A percentile compares a stretch with the other conserved stretches of the same genome.
phyloP scores from a whole-genome alignment of 2,329 filamentous ascomycete genomes.

The Teratosphaeriaceae sp. region DNA sequence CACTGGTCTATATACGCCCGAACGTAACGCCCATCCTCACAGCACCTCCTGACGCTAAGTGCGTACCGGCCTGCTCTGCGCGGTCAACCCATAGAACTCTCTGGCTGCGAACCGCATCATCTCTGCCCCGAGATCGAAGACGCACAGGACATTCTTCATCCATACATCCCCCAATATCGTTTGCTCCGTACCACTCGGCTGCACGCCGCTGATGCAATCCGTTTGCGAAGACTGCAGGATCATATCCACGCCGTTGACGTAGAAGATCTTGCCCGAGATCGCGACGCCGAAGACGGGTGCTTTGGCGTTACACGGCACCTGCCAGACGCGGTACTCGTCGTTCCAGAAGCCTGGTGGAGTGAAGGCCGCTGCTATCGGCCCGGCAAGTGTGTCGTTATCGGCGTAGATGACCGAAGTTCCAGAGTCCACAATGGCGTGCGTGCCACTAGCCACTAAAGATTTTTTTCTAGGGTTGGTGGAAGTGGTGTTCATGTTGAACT shows the following conservation, averaged over 20 bases:
- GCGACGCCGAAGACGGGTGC: slow-evolving; percentile 37
- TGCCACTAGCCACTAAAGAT: slow-evolving; percentile 7
- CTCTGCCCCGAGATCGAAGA: slow-evolving; percentile 44
- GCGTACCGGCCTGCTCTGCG: not conserved
- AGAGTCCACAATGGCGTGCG: slow-evolving; percentile 39
- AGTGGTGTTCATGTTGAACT: slow-evolving; percentile 20
- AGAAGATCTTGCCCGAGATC: slow-evolving; percentile 32
- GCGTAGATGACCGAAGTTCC: slow-evolving; percentile 39
- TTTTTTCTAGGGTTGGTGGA: slow-evolving; percentile 14
- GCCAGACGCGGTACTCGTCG: slow-evolving; percentile 24
- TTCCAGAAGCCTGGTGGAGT: slow-evolving; percentile 34
- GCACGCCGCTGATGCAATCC: slow-evolving; percentile 29
- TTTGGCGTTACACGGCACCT: slow-evolving; percentile 37
- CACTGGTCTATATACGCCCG: too few relatives aligned
- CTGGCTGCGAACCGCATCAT: slow-evolving; percentile 42
- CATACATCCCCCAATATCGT: slow-evolving; percentile 43
- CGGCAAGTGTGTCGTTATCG: slow-evolving; percentile 24
- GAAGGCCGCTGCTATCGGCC: slow-evolving; percentile 36
- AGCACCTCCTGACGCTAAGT: slow-evolving; percentile 2
- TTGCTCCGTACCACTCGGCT: slow-evolving; percentile 25
- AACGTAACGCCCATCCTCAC: too few relatives aligned
- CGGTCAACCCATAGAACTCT: slow-evolving; percentile 17
- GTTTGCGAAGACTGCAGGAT: slow-evolving; percentile 17
- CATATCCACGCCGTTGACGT: slow-evolving; percentile 25
- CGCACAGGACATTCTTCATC: slow-evolving; percentile 44